Evolutionary conservation across 805 yeast genomes (phyloP).

Genomic region (Starmerella davenportii): DNA sequence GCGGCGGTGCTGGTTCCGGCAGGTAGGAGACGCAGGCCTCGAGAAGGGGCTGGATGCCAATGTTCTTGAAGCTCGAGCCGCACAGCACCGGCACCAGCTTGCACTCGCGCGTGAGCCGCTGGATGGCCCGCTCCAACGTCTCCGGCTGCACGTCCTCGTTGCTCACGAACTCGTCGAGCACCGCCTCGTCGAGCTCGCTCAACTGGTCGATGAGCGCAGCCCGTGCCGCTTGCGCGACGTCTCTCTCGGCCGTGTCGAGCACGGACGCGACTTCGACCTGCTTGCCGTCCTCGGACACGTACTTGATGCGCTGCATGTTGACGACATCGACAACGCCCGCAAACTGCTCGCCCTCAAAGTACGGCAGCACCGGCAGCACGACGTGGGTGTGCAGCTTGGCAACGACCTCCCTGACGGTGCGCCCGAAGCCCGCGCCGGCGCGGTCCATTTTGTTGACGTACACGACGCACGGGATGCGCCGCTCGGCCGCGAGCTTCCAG

Average conservation of each 20-base stretch:
- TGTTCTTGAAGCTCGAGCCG: slow-evolving; percentile 81
- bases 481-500: slow-evolving; percentile 66
- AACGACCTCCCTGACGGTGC: slow-evolving; percentile 74
- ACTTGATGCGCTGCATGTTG: slow-evolving; percentile 31
- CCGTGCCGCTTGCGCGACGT: slow-evolving; percentile 25
- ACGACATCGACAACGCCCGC: slow-evolving; percentile 63
- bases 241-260: slow-evolving; percentile 16
- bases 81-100: slow-evolving; percentile 64
- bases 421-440: slow-evolving; percentile 82
- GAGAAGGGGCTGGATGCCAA: slow-evolving; percentile 86
- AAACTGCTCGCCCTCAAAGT: slow-evolving; percentile 40
- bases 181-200: slow-evolving; percentile 61
- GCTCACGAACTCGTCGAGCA: slow-evolving; percentile 64
- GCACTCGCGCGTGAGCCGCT: slow-evolving; percentile 41
- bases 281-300: slow-evolving; percentile 37
- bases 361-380: slow-evolving; percentile 60
- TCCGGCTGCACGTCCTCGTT: slow-evolving; percentile 31
- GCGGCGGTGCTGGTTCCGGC: slow-evolving; percentile 34
- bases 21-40: slow-evolving; percentile 64
- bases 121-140: slow-evolving; percentile 40
- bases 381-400: slow-evolving; percentile 57
- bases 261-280: slow-evolving; percentile 29
- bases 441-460: slow-evolving; percentile 93
- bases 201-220: slow-evolving; percentile 69
- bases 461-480: slow-evolving; percentile 55